Evolutionary conservation across 768 basidiomycete genomes (phyloP), one percentile per base, ranked within the genome.

Genomic region (Lactarius tabidus): DNA sequence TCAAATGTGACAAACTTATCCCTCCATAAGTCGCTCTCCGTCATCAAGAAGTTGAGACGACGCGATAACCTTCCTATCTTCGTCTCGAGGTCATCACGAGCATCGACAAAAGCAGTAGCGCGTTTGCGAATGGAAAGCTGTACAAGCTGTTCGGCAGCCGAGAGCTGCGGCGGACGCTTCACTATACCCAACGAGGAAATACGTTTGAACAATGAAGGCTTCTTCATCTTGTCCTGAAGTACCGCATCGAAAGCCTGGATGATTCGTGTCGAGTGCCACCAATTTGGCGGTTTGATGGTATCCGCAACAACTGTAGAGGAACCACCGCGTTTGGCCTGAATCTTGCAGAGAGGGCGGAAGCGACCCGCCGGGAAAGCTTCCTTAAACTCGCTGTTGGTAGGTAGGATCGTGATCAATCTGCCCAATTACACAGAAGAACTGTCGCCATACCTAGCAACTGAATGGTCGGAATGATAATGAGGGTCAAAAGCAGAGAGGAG

Each of bases 1-100:
- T 97, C 95, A 70, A 97, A 96, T 17, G 90, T 89, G 58, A 95
- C 90, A 70, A 96, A 96, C 73, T 95, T 95, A 76, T 94, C 90
- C 66, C 93, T 81, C 93, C 94, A 96, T 55, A 93, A 77, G 71
- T 93, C 91, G 6, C 86, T 87, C 75, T 93, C 92, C 1, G 91
- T 92, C 90, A 94, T 92, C 71, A 95, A 79, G 80, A 93, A 95
- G 77, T 93, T 93, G 69, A 95, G 83, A 57, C 93, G 82, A 60
- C 92, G 84, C 52, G 87, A 90, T 35, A 94, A 81, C 48, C 93
- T 85, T 35, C 92, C 93, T 68, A 95, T 93, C 82, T 94, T 95
- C 54, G 91, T 91, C 79, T 96, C 94, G 28, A 96, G 84, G 71
- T 95, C 93, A 74, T 95, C 95, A 39, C 95, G 83, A 14, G 93